Conservation (phyloP, 257 asterid genomes). For the Solanum ahanhuiri region DNA sequence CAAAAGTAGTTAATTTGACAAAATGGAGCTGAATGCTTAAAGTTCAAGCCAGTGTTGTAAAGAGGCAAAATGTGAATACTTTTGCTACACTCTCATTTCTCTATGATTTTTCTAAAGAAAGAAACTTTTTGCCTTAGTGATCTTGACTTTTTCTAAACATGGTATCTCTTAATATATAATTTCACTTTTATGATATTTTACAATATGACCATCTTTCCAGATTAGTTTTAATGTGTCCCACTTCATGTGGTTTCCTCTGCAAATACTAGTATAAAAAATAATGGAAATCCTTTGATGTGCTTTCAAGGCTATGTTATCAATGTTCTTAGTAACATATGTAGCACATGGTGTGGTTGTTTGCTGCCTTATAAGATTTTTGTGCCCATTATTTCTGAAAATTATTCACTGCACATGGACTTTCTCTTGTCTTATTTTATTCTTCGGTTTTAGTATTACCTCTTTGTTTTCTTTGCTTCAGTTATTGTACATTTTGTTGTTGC, state of each 20-base stretch:
- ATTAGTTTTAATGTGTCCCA: slow-evolving; percentile 8
- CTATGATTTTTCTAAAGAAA: slow-evolving; percentile 3
- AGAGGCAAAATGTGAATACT: not conserved
- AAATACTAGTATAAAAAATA: not conserved
- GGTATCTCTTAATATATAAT: not conserved
- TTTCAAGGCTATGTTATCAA: not conserved
- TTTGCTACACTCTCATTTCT: not conserved
- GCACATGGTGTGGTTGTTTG: not conserved
- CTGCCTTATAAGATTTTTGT: not conserved
- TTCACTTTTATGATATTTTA: not conserved
- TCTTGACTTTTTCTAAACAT: not conserved
- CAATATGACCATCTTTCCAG: not conserved
- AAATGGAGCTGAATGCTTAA: not conserved
- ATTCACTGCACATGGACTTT: not conserved
- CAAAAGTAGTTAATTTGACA: not conserved
- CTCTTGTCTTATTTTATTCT: not conserved
- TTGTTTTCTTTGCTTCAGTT: not conserved
- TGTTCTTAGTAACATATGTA: not conserved
- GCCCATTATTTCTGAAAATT: not conserved
- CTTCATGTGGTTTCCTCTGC: not conserved
- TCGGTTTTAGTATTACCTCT: not conserved
- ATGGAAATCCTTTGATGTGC: not conserved
- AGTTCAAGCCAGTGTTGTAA: not conserved
- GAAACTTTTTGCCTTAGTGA: not conserved
- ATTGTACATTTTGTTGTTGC: not conserved